A percentile compares a stretch with the other conserved stretches of the same genome.
These are phyloP conservation scores for Pleurotus pulmonarius DNA, from an alignment of 768 basidiomycete species.

Conservation along the genomic window DNA sequence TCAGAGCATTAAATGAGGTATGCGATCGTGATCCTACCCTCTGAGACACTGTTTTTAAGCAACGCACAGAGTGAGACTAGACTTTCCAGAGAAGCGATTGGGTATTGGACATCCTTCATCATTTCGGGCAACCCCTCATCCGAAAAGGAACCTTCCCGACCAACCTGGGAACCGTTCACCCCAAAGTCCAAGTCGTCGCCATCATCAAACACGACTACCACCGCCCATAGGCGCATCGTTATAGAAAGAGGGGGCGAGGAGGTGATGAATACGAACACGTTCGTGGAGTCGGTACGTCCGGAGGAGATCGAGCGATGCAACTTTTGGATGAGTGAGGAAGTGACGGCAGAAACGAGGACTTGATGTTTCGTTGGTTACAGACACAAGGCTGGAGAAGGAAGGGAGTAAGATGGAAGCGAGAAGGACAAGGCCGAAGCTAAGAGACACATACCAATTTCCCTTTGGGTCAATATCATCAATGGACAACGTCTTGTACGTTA, in stretches of 20 bases:
- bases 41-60: not conserved
- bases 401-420: too few relatives aligned
- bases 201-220: not conserved
- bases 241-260: slow-evolving; percentile 22
- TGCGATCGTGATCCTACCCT: slow-evolving; percentile 1
- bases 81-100: slow-evolving; percentile 35
- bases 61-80: slow-evolving; percentile 28
- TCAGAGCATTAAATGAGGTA: slow-evolving; percentile 33
- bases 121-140: slow-evolving; percentile 24
- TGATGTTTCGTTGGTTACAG: too few relatives aligned
- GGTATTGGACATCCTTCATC: slow-evolving; percentile 41
- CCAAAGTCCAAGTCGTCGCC: not conserved
- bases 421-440: too few relatives aligned
- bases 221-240: slow-evolving; percentile 16
- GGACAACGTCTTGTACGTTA: too few relatives aligned
- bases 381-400: too few relatives aligned
- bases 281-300: slow-evolving; percentile 24
- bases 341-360: slow-evolving; percentile 18
- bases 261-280: slow-evolving; percentile 17
- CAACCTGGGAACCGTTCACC: slow-evolving; percentile 22
- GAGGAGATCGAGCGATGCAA: slow-evolving; percentile 30
- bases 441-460: too few relatives aligned
- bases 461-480: too few relatives aligned
- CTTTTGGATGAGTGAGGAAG: slow-evolving; percentile 39
- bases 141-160: slow-evolving; percentile 17